Percentiles rank a stretch among this genome's conserved stretches.
These are phyloP conservation scores for Saturnispora sanitii DNA, from an alignment of 805 yeast genomes.

Conservation along the genomic window DNA sequence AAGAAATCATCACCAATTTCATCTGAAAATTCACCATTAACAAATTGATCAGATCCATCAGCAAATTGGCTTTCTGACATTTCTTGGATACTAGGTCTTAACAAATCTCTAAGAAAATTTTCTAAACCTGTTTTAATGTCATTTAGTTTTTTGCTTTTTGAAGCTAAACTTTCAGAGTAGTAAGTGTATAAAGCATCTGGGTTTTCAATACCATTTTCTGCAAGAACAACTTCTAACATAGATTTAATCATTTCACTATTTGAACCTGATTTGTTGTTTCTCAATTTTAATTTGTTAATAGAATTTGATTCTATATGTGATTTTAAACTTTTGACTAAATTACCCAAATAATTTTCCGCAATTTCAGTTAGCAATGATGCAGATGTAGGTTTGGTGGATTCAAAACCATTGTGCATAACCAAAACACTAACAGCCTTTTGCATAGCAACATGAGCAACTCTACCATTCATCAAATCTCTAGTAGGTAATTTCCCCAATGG, in stretches of 20 bases:
- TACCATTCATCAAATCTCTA: conserved; percentile 52
- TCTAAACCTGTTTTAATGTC: conserved; percentile 64
- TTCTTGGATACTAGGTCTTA: conserved; percentile 73
- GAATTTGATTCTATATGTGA: conserved; percentile 59
- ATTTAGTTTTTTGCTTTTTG: conserved; percentile 57
- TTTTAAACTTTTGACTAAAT: conserved; percentile 61
- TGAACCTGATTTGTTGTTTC: conserved; percentile 16
- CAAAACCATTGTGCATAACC: conserved; percentile 89
- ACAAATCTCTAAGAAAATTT: conserved; percentile 61
- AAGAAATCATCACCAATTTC: conserved; percentile 96
- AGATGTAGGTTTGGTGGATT: conserved; percentile 69
- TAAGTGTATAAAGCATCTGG: conserved; percentile 69
- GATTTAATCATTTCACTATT: conserved; percentile 27
- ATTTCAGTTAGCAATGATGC: conserved; percentile 71
- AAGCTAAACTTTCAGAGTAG: conserved; percentile 59
- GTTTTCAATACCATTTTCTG: conserved; percentile 79
- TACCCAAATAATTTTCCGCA: conserved; percentile 71
- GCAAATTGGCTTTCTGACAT: conserved; percentile 64
- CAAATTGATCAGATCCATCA: conserved; percentile 88
- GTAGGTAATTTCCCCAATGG: conserved; percentile 65
- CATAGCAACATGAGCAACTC: conserved; percentile 56
- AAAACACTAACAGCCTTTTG: conserved; percentile 64
- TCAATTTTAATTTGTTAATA: conserved; percentile 29
- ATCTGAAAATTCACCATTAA: conserved; percentile 89
- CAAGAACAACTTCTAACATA: conserved; percentile 48